phyloP scores from a whole-genome alignment of 164 flowering plant genomes.

The Dillenia suffruticosa region DNA sequence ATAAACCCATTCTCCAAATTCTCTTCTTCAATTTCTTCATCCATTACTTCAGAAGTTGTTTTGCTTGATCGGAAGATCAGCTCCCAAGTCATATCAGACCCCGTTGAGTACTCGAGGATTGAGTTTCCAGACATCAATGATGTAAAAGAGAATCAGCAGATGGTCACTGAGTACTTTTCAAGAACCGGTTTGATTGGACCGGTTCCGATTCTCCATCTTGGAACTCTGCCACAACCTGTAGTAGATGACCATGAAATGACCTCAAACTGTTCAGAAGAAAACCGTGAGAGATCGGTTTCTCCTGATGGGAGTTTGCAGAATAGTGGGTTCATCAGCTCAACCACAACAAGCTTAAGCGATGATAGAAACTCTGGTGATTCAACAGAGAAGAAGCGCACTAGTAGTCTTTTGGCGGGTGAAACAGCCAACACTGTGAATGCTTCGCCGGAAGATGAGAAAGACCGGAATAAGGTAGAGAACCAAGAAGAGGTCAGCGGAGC shows the following conservation, averaged over 20 bases:
- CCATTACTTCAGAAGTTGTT: constrained; percentile 67
- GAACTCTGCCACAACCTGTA: constrained; percentile 33
- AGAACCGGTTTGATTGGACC: constrained; percentile 24
- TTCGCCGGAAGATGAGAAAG: constrained; percentile 36
- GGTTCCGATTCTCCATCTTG: constrained; percentile 63
- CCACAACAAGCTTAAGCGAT: constrained; percentile 62
- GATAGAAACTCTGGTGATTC: constrained; percentile 51
- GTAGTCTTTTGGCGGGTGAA: constrained; percentile 14
- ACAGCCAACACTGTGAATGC: constrained; percentile 25
- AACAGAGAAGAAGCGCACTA: constrained; percentile 28
- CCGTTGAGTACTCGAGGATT: constrained; percentile 58
- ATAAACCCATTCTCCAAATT: constrained; percentile 16
- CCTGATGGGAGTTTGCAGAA: constrained; percentile 48
- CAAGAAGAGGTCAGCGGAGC: constrained; percentile 18
- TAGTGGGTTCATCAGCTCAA: constrained; percentile 53
- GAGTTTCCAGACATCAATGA: constrained; percentile 79
- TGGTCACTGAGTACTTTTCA: constrained; percentile 70
- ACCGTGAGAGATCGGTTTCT: constrained; percentile 29
- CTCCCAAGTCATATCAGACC: constrained; percentile 34
- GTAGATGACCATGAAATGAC: constrained; percentile 60
- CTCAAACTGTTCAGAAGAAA: constrained; percentile 37
- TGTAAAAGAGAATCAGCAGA: constrained; percentile 60
- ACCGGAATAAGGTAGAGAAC: constrained; percentile 21
- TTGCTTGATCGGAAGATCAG: constrained; percentile 40
- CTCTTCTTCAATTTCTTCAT: constrained; percentile 20